Evolutionary conservation across 306 rosid species (phyloP).

Genomic region (Sechiopsis laciniata): DNA sequence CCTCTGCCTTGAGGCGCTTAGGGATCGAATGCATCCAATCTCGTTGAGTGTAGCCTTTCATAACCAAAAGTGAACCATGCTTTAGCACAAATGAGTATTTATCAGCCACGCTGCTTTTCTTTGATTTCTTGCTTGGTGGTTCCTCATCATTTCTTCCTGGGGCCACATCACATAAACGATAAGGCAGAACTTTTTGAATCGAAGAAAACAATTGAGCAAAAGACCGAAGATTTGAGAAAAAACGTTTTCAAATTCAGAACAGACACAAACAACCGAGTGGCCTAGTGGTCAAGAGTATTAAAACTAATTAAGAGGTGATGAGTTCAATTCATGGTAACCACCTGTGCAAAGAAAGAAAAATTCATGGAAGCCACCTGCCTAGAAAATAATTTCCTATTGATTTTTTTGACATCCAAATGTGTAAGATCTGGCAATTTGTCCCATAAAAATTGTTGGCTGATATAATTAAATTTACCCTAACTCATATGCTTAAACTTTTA

Average conservation of each 20-base stretch:
- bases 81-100: conserved; percentile 60
- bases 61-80: conserved; percentile 85
- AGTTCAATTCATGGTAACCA: too few species aligned
- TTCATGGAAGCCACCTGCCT: too few species aligned
- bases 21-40: conserved; percentile 96
- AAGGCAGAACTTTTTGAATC: neutral
- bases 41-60: conserved; percentile 85
- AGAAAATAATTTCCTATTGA: too few species aligned
- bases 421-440: too few species aligned
- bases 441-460: too few species aligned
- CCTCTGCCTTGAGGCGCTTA: conserved; percentile 62
- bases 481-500: too few species aligned
- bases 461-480: too few species aligned
- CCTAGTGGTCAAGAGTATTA: too few species aligned
- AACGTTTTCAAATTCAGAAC: neutral
- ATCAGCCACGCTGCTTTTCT: conserved; percentile 42
- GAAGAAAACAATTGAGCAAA: neutral
- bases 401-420: too few species aligned
- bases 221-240: conserved; percentile 1
- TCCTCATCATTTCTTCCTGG: conserved; percentile 43
- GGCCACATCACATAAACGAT: conserved; percentile 2
- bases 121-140: conserved; percentile 53
- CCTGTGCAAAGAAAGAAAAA: too few species aligned
- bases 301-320: too few species aligned
- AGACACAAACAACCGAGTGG: neutral